Conservation (phyloP, 1,284 basidiomycete species). For the Golubevia pallescens region DNA sequence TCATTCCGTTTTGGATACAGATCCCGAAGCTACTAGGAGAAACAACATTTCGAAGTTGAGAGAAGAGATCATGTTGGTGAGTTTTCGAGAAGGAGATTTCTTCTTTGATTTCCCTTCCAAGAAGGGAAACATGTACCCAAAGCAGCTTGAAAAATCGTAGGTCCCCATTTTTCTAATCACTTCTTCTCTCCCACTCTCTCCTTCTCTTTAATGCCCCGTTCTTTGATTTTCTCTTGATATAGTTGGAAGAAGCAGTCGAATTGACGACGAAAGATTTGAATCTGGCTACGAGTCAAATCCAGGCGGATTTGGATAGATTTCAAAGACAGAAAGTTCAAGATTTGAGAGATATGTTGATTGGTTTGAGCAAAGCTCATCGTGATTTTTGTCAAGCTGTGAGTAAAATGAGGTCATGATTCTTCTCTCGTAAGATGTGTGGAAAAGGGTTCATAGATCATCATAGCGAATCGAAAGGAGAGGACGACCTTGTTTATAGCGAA, state of each 20-base stretch:
- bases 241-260: conserved; percentile 52
- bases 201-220: neutral
- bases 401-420: neutral
- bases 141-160: too few species aligned
- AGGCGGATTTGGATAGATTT: conserved; percentile 58
- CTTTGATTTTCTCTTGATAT: neutral
- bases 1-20: conserved; percentile 54
- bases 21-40: conserved; percentile 52
- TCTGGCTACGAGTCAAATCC: conserved; percentile 50
- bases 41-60: conserved; percentile 46
- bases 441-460: too few species aligned
- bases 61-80: conserved; percentile 38
- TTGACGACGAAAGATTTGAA: conserved; percentile 46
- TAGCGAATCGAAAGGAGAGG: too few species aligned
- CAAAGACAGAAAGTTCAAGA: conserved; percentile 58
- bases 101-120: neutral
- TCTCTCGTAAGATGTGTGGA: too few species aligned
- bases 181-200: neutral
- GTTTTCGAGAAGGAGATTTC: neutral
- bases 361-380: conserved; percentile 46
- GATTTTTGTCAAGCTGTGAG: conserved; percentile 35
- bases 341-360: conserved; percentile 44
- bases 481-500: too few species aligned
- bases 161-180: too few species aligned
- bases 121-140: neutral